Base-by-base conservation (phyloP, 2,329 filamentous ascomycete genomes). In the Aspergillus sergii region DNA sequence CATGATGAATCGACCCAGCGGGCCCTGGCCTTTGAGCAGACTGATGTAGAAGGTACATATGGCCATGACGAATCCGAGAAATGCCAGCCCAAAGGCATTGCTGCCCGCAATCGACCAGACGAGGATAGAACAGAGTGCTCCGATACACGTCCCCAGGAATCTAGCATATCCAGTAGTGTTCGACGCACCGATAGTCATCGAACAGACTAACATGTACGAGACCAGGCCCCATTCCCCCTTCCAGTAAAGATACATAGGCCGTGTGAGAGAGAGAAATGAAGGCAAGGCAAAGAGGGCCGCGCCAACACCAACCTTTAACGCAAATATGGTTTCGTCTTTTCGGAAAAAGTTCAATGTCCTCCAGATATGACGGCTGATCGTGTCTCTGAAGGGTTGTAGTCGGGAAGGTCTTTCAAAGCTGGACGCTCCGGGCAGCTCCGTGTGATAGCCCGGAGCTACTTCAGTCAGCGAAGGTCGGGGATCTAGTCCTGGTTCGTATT, bases 121-220 rank as follows among this genome's bases (percentile, higher is more conserved):
- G 12, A 90, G 68, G 32, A 94, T 84, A 0, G 94, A 91, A 66
- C 89, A 89, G 1, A 85, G 75, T 6, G 93, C 93, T 21, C 95
- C 95, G 39, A 96, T 83, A 36, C 93, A 84, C 0, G 94, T 99
- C 60, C 94, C 95, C 11, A 92, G 83, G 74, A 98, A 94, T 69
- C 95, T 89, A 55, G 94, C 89, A 72, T 89, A 88, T 4, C 93
- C 94, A 0, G 94, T 97, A 1, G 94, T 97, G 76, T 98, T 99
- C 26, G 93, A 92, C 8, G 95, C 93, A 28, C 95, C 95, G 26
- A 97, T 94, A 0, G 94, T 99, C 93, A 97, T 98, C 41, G 92
- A 93, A 75, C 94, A 96, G 23, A 99, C 95, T 73, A 98, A 89
- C 94, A 98, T 98, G 81, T 97, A 98, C 0, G 93, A 97, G 59